Evolutionary conservation across 768 basidiomycete species (phyloP).

Genomic region (Amanita jacksonii): DNA sequence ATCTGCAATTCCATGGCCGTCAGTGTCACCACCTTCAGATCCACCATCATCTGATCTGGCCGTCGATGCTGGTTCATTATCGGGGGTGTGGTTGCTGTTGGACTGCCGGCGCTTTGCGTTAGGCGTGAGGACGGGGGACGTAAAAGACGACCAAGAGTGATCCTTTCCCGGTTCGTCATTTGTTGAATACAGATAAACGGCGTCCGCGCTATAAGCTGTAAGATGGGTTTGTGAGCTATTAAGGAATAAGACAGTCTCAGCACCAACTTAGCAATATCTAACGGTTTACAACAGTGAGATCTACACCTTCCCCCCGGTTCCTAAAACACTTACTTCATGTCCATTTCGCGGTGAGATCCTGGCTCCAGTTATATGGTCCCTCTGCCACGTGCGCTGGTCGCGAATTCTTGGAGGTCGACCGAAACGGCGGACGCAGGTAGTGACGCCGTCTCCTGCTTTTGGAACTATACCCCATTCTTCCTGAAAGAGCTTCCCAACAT

Average conservation of each 20-base stretch:
- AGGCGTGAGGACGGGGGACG: constrained; percentile 22
- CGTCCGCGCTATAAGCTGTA: constrained; percentile 66
- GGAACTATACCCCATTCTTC: constrained; percentile 65
- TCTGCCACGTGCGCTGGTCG: constrained; percentile 24
- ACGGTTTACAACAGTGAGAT: not conserved
- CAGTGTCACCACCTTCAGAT: not conserved
- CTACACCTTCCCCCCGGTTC: no score
- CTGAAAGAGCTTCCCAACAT: constrained; percentile 47
- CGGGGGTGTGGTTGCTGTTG: constrained; percentile 1
- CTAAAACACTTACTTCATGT: constrained; percentile 65
- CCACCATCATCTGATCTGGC: not conserved
- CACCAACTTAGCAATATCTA: constrained; percentile 59
- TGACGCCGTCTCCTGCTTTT: constrained; percentile 33
- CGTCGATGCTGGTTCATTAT: not conserved
- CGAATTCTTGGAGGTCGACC: constrained; percentile 31
- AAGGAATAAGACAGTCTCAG: not conserved
- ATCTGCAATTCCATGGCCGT: not conserved
- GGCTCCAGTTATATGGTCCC: constrained; percentile 70
- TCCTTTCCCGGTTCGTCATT: constrained; percentile 42
- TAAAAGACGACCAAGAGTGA: constrained; percentile 12
- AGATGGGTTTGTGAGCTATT: not conserved
- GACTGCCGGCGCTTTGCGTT: constrained; percentile 16
- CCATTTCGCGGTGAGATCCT: constrained; percentile 62
- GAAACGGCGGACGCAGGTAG: constrained; percentile 77
- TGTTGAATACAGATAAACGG: constrained; percentile 66